phyloP scores from a whole-genome alignment of 2,329 filamentous ascomycete genomes.

The Myriosclerotinia scirpicola region DNA sequence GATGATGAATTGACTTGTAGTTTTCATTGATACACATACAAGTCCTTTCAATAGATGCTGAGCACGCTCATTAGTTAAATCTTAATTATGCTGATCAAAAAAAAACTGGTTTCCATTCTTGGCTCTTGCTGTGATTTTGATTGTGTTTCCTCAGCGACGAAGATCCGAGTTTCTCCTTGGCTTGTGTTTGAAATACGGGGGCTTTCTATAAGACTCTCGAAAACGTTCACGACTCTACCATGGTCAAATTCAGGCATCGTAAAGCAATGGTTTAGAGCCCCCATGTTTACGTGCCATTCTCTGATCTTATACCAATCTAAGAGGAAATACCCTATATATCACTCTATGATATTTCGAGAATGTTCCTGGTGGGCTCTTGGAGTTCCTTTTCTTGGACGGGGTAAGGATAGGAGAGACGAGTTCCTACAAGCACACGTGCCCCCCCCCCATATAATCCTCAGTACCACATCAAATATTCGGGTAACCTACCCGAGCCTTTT shows the following conservation, averaged over 20 bases:
- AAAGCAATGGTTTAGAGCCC: not conserved
- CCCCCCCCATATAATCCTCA: too few relatives aligned
- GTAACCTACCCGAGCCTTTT: too few relatives aligned
- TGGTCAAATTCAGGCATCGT: not conserved
- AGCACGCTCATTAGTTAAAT: slow-evolving; percentile 11
- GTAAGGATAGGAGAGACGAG: too few relatives aligned
- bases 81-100: slow-evolving; percentile 25
- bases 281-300: not conserved
- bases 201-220: not conserved
- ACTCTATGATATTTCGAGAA: too few relatives aligned
- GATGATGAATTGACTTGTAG: slow-evolving; percentile 16
- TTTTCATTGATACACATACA: slow-evolving; percentile 3
- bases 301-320: not conserved
- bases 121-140: not conserved
- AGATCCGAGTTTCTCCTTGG: not conserved
- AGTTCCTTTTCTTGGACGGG: too few relatives aligned
- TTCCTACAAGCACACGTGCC: too few relatives aligned
- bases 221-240: not conserved
- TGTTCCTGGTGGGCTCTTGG: too few relatives aligned
- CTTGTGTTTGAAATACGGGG: too few relatives aligned
- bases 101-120: not conserved
- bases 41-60: slow-evolving; percentile 20
- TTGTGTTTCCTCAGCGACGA: not conserved
- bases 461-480: too few relatives aligned
- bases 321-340: not conserved